Base-by-base conservation (phyloP, 192 early-diverging fungal species). In the Coemansia sp. region DNA sequence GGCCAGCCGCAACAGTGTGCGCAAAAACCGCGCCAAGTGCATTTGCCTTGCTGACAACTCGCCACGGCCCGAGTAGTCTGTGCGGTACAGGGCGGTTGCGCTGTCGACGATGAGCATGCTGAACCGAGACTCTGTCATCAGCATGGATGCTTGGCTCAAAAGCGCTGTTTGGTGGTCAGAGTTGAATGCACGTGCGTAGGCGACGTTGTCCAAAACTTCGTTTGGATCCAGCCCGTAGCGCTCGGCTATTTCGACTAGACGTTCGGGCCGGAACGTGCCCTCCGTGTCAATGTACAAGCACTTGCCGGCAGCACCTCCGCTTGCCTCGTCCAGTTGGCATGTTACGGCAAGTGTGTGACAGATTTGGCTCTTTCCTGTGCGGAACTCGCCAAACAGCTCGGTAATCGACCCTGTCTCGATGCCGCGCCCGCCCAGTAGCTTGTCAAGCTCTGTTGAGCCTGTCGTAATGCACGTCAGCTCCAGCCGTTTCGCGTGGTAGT, bases 261-360 rank as follows among this genome's bases (percentile, higher is more conserved):
- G 85, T 66, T 91, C 91, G 0, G 96, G 95, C 44, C 96, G 88
- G 78, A 98, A 98, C 0, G 94, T 98, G 50, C 94, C 92, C 76
- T 98, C 96, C 0, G 94, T 96, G 67, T 98, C 96, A 57, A 98
- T 94, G 69, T 96, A 98, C 61, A 98, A 69, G 52, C 94, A 96
- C 64, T 91, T 94, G 46, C 96, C 96, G 75, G 92, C 93, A 3
- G 89, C 96, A 5, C 96, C 96, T 19, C 92, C 93, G 86, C 92
- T 90, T 22, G 89, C 83, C 26, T 85, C 81, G 14, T 95, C 95
- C 28, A 98, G 83, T 84, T 98, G 96, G 63, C 93, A 94, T n/a
- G 90, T 93, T 20, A 98, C 94, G 5, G 96, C 94, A 36, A 98
- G 76, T 23, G 90, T 94, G 60, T 98, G 96, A 72, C 96, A 97